Evolutionary conservation across 2,329 filamentous ascomycete genomes (phyloP).

Genomic region (Cladosporium halotolerans): DNA sequence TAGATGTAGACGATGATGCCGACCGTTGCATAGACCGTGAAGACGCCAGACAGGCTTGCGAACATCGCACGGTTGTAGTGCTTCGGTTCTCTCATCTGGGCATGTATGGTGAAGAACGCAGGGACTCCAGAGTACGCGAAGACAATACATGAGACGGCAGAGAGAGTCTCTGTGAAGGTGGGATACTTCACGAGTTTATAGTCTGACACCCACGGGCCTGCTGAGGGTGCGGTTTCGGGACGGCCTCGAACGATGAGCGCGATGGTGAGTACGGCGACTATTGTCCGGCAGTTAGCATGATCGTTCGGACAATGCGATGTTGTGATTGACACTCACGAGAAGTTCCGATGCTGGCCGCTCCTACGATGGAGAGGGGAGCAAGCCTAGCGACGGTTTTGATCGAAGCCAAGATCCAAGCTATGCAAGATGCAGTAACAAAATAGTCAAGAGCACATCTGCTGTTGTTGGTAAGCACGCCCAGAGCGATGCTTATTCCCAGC

Average conservation of each 20-base stretch:
- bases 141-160: conserved; percentile 1
- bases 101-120: conserved; percentile 32
- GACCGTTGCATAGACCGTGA: conserved; percentile 31
- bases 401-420: too few relatives aligned
- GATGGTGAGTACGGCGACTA: conserved; percentile 18
- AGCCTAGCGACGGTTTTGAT: too few relatives aligned
- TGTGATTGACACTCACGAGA: conserved; percentile 19
- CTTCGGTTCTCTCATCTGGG: conserved; percentile 34
- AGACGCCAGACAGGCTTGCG: conserved; percentile 20
- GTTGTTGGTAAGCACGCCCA: too few relatives aligned
- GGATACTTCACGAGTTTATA: conserved; percentile 14
- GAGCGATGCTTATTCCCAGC: conserved; percentile 20
- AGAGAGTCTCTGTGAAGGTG: neutral
- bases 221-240: conserved; percentile 27
- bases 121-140: conserved; percentile 15
- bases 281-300: neutral
- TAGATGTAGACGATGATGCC: conserved; percentile 41
- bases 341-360: conserved; percentile 20
- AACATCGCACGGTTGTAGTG: conserved; percentile 31
- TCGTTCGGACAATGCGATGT: conserved; percentile 15
- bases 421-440: too few relatives aligned
- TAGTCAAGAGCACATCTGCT: too few relatives aligned
- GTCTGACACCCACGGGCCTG: conserved; percentile 24
- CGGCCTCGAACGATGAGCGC: conserved; percentile 29
- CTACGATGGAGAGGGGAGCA: conserved; percentile 28